These are phyloP conservation scores for Geotrichum candidum DNA, from an alignment of 1,139 yeast species.

Conservation along the genomic window DNA sequence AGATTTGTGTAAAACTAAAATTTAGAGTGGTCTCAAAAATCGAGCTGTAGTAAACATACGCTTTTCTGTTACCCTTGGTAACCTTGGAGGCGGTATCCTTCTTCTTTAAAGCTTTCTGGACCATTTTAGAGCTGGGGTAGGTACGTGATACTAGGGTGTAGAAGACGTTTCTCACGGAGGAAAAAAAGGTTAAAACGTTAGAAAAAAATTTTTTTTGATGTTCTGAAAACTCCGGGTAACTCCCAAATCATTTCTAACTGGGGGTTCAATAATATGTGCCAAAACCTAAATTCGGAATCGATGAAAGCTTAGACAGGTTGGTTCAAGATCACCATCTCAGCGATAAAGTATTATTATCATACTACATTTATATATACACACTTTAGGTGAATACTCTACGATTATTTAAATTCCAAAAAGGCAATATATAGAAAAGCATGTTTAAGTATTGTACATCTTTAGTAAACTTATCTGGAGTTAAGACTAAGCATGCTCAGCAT, in stretches of 20 bases:
- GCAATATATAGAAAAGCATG: too few species aligned
- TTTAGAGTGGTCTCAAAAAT: neutral
- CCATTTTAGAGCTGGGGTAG: conserved; percentile 37
- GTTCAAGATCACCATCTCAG: too few species aligned
- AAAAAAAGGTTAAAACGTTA: neutral
- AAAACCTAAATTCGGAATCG: too few species aligned
- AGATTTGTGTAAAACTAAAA: neutral
- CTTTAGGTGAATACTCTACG: too few species aligned
- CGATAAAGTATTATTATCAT: too few species aligned
- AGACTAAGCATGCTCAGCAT: neutral
- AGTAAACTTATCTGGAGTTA: neutral
- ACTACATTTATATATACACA: too few species aligned
- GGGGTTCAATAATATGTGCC: neutral
- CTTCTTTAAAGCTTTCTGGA: conserved; percentile 50
- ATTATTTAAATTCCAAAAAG: too few species aligned
- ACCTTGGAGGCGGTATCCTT: conserved; percentile 22
- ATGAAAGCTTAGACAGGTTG: too few species aligned
- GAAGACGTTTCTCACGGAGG: neutral
- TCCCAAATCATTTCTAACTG: neutral
- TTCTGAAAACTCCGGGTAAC: neutral
- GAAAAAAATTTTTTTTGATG: neutral
- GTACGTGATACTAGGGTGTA: neutral
- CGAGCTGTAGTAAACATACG: conserved; percentile 7
- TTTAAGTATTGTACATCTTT: neutral
- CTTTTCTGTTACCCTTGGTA: conserved; percentile 21